Conservation (phyloP, 257 asterid genomes). For the Leptodermis oblonga region DNA sequence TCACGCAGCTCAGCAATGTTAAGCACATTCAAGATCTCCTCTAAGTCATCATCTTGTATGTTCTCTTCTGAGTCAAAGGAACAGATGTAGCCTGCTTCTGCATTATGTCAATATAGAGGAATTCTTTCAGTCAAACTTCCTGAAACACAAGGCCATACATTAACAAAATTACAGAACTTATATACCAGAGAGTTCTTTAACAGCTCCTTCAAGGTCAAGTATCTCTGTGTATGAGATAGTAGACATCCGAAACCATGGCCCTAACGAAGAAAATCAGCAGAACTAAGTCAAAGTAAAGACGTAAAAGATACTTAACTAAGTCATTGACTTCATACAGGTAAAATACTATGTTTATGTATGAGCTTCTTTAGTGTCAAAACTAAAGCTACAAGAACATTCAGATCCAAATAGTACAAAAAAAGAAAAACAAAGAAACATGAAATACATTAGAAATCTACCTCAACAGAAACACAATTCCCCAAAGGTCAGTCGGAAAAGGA, state of each 20-base stretch:
- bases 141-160: slow-evolving; percentile 11
- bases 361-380: no score
- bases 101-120: slow-evolving; percentile 12
- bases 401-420: background rate
- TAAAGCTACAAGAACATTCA: no score
- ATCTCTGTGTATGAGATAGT: slow-evolving; percentile 70
- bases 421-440: background rate
- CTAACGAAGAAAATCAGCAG: slow-evolving; percentile 36
- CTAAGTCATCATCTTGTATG: slow-evolving; percentile 42
- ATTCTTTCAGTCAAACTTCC: background rate
- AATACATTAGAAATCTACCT: background rate
- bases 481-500: background rate
- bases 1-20: slow-evolving; percentile 69
- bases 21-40: slow-evolving; percentile 60
- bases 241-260: slow-evolving; percentile 95
- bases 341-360: no score
- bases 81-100: slow-evolving; percentile 65
- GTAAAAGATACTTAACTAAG: no score
- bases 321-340: background rate
- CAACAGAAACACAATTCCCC: background rate
- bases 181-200: slow-evolving; percentile 65
- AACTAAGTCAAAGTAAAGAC: background rate
- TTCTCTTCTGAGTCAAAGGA: slow-evolving; percentile 39
- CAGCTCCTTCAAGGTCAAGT: slow-evolving; percentile 61
- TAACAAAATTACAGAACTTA: slow-evolving; percentile 10